Base-by-base conservation (phyloP, 2,329 filamentous ascomycete species). In the Fusarium longipes region DNA sequence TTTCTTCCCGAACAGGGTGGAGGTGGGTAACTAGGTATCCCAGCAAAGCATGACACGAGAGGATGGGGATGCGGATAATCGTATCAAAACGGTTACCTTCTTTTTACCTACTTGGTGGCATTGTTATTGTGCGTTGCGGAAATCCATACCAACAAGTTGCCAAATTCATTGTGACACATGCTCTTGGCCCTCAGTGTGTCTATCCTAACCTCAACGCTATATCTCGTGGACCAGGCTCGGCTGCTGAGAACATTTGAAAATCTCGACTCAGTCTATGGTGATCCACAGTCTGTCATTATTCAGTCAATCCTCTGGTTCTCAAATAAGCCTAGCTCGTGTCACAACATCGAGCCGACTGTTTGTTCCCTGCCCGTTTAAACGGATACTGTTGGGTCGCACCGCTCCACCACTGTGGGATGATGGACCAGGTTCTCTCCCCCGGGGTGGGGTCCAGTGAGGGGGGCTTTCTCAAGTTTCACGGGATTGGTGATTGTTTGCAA, bases 401-500 rank as follows among this genome's bases (percentile, higher is more conserved):
- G 25, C 65, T 68, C 60, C 65, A 65, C 65, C 56, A 42, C 56
- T 44, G 62, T 69, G 61, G 61, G 61, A 69, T 62, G 60, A 54
- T 61, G 54, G 51, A 43, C 58, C 52, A 53, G 45, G 64, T 20
- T 25, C 17, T 53, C n/a, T 25, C 29, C 47, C n/a, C 39, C 39
- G 18, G 29, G 29, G 35, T 45, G 20, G 39, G 29, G 12, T 27
- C 39, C 40, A 43, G 40, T 24, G 40, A 43, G 20, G 45, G 22
- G 32, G n/a, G 36, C 25, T 29, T n/a, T 43, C 25, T 29, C 25
- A 15, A 25, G 40, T 25, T 12, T 43, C 40, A 6, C 40, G 29
- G 7, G 29, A 3, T 25, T 18, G n/a, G 35, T 54, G 50, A 8
- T 49, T 49, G 17, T 9, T 30, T 22, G 29, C 29, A 38, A 39